Percentiles rank a stretch among this genome's conserved stretches.
phyloP scores from a whole-genome alignment of 2,329 filamentous ascomycete genomes.

The Apiospora hydei region DNA sequence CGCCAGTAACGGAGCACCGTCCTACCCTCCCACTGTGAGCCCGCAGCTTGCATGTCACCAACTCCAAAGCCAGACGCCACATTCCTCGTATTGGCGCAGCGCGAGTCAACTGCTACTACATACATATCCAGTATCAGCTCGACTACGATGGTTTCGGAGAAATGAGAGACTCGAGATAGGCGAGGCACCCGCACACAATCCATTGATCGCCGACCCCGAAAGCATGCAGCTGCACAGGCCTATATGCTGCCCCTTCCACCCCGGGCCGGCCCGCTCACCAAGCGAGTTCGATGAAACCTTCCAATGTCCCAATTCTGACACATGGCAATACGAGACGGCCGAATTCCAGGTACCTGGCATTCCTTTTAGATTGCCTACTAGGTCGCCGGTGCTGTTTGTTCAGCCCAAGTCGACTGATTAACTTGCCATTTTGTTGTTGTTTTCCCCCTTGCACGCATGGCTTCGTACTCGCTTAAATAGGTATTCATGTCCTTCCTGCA shows the following conservation, averaged over 20 bases:
- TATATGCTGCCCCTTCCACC: neutral
- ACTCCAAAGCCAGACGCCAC: neutral
- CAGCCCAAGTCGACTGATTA: neutral
- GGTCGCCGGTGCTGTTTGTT: neutral
- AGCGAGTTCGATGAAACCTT: neutral
- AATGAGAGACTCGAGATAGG: neutral
- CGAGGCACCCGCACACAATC: neutral
- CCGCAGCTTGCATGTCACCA: neutral
- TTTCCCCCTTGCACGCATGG: too few species aligned
- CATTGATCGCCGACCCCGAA: too few species aligned
- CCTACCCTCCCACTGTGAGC: neutral
- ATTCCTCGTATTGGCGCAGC: neutral
- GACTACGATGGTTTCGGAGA: neutral
- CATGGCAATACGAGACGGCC: neutral
- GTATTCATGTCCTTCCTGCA: too few species aligned
- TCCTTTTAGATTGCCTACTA: neutral
- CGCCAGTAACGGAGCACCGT: too few species aligned
- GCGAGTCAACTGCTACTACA: neutral
- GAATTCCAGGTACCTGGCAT: neutral
- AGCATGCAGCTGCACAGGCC: neutral
- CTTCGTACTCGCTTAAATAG: too few species aligned
- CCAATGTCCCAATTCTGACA: neutral
- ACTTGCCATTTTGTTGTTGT: neutral
- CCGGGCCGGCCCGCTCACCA: neutral
- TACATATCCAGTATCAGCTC: neutral